These are phyloP conservation scores for Helicostylum pulchrum DNA, from an alignment of 192 early-diverging fungal species.

Conservation along the genomic window DNA sequence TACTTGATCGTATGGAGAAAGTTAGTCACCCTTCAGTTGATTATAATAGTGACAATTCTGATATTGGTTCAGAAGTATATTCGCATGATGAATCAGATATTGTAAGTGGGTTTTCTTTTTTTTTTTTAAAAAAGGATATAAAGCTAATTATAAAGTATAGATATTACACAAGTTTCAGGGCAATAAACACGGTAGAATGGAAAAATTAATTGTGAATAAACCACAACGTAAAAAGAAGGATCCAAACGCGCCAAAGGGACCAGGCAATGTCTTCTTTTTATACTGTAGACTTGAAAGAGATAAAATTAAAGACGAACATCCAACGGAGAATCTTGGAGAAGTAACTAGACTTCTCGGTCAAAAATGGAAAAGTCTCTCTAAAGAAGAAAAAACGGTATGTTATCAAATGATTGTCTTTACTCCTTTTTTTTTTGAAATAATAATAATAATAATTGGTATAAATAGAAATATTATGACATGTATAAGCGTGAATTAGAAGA, in stretches of 20 bases:
- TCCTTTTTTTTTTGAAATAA: neutral
- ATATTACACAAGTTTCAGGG: conserved; percentile 13
- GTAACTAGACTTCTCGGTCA: conserved; percentile 40
- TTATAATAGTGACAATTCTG: conserved; percentile 17
- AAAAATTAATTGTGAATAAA: conserved; percentile 23
- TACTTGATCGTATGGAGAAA: conserved; percentile 27
- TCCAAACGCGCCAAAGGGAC: conserved; percentile 44
- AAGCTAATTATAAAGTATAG: neutral
- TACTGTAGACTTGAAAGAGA: conserved; percentile 40
- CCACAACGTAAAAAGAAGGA: conserved; percentile 36
- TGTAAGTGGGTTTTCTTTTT: neutral
- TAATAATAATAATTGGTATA: neutral
- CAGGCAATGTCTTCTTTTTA: conserved; percentile 42
- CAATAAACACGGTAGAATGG: conserved; percentile 9
- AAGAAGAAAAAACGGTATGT: conserved; percentile 37
- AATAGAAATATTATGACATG: conserved; percentile 30
- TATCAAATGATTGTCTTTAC: no score
- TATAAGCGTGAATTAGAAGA: conserved; percentile 23
- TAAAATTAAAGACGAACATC: conserved; percentile 41
- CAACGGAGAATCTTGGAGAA: conserved; percentile 34
- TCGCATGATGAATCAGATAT: conserved; percentile 27
- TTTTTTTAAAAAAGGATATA: neutral
- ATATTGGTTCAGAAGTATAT: conserved; percentile 19
- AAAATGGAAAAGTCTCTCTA: conserved; percentile 39
- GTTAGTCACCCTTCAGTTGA: conserved; percentile 6